Conservation (phyloP, 352 stramenopile species). For the Globisporangium okanoganense region DNA sequence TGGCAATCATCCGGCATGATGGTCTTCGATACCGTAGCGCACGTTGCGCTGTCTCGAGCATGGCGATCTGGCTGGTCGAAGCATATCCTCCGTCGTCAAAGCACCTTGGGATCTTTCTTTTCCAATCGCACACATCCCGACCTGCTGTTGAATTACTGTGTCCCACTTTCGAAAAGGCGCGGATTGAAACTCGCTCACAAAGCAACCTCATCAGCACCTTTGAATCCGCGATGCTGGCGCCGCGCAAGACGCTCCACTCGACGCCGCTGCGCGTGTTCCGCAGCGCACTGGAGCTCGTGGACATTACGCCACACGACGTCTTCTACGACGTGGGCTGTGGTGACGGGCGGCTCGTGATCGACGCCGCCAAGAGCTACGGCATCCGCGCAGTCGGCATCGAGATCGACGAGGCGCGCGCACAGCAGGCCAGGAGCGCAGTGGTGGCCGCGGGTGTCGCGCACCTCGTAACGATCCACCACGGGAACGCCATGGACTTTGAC, state of each 20-base stretch:
- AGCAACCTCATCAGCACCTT: too few relatives aligned
- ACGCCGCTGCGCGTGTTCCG: conserved; percentile 63
- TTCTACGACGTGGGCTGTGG: conserved; percentile 81
- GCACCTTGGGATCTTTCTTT: too few relatives aligned
- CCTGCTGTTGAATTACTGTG: too few relatives aligned
- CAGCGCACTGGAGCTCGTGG: conserved; percentile 48
- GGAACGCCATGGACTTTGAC: conserved; percentile 72
- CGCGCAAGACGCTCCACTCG: conserved; percentile 77
- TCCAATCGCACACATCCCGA: too few relatives aligned
- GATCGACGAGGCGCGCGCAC: conserved; percentile 47
- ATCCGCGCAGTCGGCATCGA: conserved; percentile 65
- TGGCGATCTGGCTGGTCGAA: too few relatives aligned
- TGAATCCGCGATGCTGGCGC: conserved; percentile 64
- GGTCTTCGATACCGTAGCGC: too few relatives aligned
- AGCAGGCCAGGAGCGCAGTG: conserved; percentile 24
- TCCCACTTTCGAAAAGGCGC: neutral
- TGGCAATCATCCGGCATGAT: too few relatives aligned
- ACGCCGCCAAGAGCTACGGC: conserved; percentile 40
- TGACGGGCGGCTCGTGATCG: conserved; percentile 65
- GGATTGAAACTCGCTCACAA: too few relatives aligned
- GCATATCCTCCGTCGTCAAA: too few relatives aligned
- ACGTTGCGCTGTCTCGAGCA: too few relatives aligned
- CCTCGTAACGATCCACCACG: conserved; percentile 60
- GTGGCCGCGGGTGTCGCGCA: conserved; percentile 27
- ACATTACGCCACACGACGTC: conserved; percentile 35